Percentiles rank a stretch among this genome's conserved stretches.
Evolutionary conservation across 352 stramenopile genomes (phyloP).

Genomic region (Pythium monospermum): DNA sequence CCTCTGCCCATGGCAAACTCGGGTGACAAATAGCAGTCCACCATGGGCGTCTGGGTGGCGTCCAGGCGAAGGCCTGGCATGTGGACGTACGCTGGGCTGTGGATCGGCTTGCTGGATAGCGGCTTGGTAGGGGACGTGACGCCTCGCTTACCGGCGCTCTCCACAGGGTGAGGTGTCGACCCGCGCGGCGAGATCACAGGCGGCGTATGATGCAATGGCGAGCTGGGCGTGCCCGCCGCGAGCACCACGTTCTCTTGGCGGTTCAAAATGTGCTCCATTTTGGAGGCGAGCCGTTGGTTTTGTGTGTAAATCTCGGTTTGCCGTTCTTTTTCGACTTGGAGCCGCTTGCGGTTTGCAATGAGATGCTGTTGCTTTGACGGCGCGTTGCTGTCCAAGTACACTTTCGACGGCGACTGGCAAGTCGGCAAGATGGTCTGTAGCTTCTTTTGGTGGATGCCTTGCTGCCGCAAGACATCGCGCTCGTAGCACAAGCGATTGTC

Average conservation of each 20-base stretch:
- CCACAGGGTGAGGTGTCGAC: too few species aligned
- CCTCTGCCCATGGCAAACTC: constrained; percentile 52
- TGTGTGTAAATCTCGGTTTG: constrained; percentile 58
- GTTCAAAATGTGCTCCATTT: constrained; percentile 68
- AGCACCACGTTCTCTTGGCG: constrained; percentile 59
- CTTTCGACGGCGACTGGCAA: constrained; percentile 48
- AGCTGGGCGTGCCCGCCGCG: constrained; percentile 25
- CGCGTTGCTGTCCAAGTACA: constrained; percentile 56
- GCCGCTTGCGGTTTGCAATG: constrained; percentile 47
- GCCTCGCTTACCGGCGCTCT: too few species aligned
- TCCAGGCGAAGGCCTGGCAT: constrained; percentile 70
- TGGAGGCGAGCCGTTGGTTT: constrained; percentile 65
- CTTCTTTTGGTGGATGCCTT: constrained; percentile 61
- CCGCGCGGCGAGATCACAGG: not conserved
- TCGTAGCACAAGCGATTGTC: constrained; percentile 82
- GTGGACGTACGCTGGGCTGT: constrained; percentile 49
- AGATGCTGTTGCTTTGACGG: constrained; percentile 42
- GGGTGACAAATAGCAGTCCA: constrained; percentile 72
- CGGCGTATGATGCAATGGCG: too few species aligned
- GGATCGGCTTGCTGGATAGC: constrained; percentile 28
- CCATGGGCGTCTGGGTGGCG: constrained; percentile 55
- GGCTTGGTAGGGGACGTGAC: constrained; percentile 15
- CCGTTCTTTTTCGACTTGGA: constrained; percentile 54
- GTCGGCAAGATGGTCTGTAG: constrained; percentile 57
- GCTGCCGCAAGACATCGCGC: constrained; percentile 56